phyloP scores from a whole-genome alignment of 768 basidiomycete species.

The Termitomyces sp. region DNA sequence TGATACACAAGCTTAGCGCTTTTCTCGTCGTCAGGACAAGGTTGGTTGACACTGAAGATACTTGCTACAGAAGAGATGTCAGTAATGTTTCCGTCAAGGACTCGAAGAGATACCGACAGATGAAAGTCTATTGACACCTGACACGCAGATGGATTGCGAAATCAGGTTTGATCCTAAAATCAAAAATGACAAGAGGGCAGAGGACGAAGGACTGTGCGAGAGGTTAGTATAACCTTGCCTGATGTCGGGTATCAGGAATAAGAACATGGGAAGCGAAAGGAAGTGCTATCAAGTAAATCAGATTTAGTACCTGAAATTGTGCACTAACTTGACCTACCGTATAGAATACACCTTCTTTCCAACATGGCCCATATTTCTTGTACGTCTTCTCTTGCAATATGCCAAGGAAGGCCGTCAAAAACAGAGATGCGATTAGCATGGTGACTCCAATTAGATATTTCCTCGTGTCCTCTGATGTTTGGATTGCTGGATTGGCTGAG shows the following conservation, averaged over 20 bases:
- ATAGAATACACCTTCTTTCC: constrained; percentile 85
- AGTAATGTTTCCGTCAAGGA: not conserved
- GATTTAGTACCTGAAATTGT: not conserved
- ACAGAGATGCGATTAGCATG: constrained; percentile 63
- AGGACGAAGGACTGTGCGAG: constrained; percentile 29
- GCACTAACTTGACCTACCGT: constrained; percentile 43
- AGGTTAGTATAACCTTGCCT: constrained; percentile 53
- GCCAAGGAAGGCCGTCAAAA: constrained; percentile 68
- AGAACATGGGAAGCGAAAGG: constrained; percentile 74
- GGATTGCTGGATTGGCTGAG: constrained; percentile 15
- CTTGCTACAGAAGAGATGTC: constrained; percentile 40
- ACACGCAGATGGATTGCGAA: constrained; percentile 78
- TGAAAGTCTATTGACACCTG: constrained; percentile 79
- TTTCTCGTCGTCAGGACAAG: constrained; percentile 79
- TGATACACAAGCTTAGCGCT: constrained; percentile 74
- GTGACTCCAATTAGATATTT: constrained; percentile 63
- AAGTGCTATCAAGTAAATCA: constrained; percentile 54
- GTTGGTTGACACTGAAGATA: constrained; percentile 80
- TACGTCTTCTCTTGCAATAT: constrained; percentile 78
- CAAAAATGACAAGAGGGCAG: constrained; percentile 43
- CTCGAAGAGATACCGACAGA: constrained; percentile 47
- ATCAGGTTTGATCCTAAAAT: constrained; percentile 62
- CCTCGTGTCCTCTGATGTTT: constrained; percentile 29
- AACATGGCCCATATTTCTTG: constrained; percentile 66
- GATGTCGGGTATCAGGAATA: constrained; percentile 56